Base-by-base conservation (phyloP, 2,329 filamentous ascomycete species). In the Zymoseptoria pseudotritici region DNA sequence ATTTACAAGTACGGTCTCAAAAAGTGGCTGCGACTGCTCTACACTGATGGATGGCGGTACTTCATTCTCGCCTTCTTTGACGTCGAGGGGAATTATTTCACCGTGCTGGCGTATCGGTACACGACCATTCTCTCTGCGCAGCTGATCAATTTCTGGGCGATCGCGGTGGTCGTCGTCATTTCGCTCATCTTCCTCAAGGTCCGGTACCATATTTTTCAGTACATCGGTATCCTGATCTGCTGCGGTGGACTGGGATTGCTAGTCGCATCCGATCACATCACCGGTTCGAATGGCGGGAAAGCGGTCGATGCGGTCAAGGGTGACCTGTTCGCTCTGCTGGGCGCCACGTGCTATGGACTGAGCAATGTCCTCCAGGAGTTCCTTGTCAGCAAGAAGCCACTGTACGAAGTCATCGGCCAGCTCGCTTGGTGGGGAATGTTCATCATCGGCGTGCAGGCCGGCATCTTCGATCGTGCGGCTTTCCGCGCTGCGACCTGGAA, bases 81-180 rank as follows among this genome's bases (percentile, higher is more conserved):
- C 72, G 93, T 97, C 55, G 84, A 97, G 77, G 94, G 94, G 63
- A 99, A 99, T 78, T 99, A 97, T 80, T 97, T 97, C 73, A 92
- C 92, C 70, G 93, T 99, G 55, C 82, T 97, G 55, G 94, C 93
- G 4, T 99, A 97, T 79, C 83, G 88, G 61, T 86, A 95, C 80
- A 96, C 93, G 58, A 97, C 92, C 70, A 88, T 97, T 68, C 82
- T 97, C 54, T 94, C 89, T 20, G 91, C 91, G 17, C 92, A 97
- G 80, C 83, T 99, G 56, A 91, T 99, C 78, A 97, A 97, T 81
- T 97, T 97, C 79, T 97, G 93, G 93, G 90, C 92, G 68, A 97
- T 99, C 67, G 90, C 96, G 55, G 86, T 93, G 63, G 94, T 99
- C 21, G 91, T 97, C 20, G 72, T 89, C 62, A 78, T 97, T 65